These are phyloP conservation scores for Geotrichum fermentans DNA, from an alignment of 1,139 yeast species.

Conservation along the genomic window DNA sequence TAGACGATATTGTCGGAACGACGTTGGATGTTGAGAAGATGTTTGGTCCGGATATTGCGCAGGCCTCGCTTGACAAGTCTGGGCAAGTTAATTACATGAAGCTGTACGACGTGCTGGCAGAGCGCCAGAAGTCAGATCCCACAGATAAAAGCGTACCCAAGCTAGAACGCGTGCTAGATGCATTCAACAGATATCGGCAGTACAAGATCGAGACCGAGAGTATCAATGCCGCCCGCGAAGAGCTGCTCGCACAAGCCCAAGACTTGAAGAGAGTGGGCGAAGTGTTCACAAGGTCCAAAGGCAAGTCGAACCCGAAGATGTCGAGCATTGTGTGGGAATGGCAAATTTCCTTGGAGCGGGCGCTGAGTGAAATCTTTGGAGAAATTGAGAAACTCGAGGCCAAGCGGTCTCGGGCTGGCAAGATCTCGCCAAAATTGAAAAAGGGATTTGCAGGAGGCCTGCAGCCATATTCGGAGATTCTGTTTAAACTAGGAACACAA, in stretches of 20 bases:
- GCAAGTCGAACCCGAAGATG: constrained; percentile 9
- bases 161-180: constrained; percentile 62
- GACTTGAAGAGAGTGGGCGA: constrained; percentile 6
- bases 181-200: constrained; percentile 66
- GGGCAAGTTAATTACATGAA: constrained; percentile 25
- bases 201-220: constrained; percentile 34
- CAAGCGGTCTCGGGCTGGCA: neutral
- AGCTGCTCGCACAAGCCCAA: constrained; percentile 2
- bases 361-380: constrained; percentile 8
- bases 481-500: constrained; percentile 40
- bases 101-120: constrained; percentile 31
- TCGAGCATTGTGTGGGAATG: constrained; percentile 15
- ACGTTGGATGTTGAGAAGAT: constrained; percentile 16
- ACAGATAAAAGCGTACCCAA: constrained; percentile 22
- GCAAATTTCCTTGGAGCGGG: constrained; percentile 12
- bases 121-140: constrained; percentile 41
- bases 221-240: constrained; percentile 1
- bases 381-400: constrained; percentile 8
- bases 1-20: constrained; percentile 11
- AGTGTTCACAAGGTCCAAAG: constrained; percentile 5
- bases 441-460: constrained; percentile 9
- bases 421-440: neutral
- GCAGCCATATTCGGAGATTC: constrained; percentile 4
- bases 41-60: constrained; percentile 13
- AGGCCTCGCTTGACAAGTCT: constrained; percentile 12